Conservation (phyloP, 345 rosid species). For the Pistacia atlantica region DNA sequence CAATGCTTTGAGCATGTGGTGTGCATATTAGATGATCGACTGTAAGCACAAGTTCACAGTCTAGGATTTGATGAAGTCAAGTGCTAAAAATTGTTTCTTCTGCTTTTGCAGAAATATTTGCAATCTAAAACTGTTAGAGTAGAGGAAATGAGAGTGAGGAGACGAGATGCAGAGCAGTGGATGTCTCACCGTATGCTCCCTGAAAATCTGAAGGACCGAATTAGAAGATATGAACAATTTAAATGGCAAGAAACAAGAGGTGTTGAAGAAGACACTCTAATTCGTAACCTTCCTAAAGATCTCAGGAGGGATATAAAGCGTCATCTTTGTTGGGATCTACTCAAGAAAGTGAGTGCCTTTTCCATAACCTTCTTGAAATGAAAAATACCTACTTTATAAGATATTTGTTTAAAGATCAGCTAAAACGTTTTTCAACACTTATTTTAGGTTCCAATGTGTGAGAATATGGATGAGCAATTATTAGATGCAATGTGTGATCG, state of each 20-base stretch:
- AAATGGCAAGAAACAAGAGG: conserved; percentile 92
- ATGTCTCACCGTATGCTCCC: conserved; percentile 89
- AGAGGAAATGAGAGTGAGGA: conserved; percentile 87
- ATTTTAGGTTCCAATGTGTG: conserved; percentile 69
- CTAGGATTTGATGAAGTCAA: background rate
- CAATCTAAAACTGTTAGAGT: conserved; percentile 67
- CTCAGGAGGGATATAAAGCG: conserved; percentile 82
- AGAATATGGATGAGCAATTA: conserved; percentile 74
- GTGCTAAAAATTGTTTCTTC: conserved; percentile 12
- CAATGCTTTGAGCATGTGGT: background rate
- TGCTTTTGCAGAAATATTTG: conserved; percentile 54
- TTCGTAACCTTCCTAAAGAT: conserved; percentile 69
- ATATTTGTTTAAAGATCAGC: background rate
- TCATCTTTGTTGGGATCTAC: conserved; percentile 69
- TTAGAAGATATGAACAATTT: conserved; percentile 77
- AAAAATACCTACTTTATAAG: too few relatives aligned
- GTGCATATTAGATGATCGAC: background rate
- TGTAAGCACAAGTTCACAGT: background rate
- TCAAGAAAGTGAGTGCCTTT: conserved; percentile 57
- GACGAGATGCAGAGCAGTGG: conserved; percentile 83
- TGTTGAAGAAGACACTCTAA: conserved; percentile 65
- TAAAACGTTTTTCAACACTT: background rate
- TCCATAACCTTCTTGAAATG: background rate
- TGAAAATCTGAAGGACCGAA: conserved; percentile 49
- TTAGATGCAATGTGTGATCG: conserved; percentile 79